These are phyloP conservation scores for Cryptococcus sp. DNA, from an alignment of 1,284 basidiomycete species.

Conservation along the genomic window DNA sequence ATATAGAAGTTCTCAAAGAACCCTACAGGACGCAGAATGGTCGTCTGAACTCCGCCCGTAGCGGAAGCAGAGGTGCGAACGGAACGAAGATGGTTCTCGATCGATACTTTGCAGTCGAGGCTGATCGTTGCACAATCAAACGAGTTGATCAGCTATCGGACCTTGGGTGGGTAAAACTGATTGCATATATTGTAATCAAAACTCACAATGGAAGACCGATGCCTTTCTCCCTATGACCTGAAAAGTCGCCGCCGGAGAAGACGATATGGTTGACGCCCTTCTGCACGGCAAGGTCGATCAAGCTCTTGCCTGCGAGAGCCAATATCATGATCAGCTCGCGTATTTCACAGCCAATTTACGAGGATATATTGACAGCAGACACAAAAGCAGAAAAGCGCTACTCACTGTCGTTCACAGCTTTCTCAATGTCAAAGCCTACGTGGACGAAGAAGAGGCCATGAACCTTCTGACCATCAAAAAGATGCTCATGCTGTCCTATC, in stretches of 20 bases:
- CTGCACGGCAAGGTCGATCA: slow-evolving; percentile 9
- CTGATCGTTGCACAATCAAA: slow-evolving; percentile 1
- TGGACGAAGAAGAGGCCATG: slow-evolving; percentile 13
- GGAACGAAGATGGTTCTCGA: slow-evolving; percentile 4
- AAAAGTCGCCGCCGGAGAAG: slow-evolving; percentile 13
- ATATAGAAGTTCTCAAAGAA: slow-evolving; percentile 18
- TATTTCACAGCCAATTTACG: neutral
- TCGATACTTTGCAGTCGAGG: slow-evolving; percentile 9
- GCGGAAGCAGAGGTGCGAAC: neutral
- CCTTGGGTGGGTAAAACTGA: too few relatives aligned
- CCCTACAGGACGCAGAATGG: slow-evolving; percentile 17
- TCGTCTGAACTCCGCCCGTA: slow-evolving; percentile 7
- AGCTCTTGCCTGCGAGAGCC: neutral
- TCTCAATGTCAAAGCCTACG: neutral
- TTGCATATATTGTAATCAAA: neutral
- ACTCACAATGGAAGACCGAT: slow-evolving; percentile 12
- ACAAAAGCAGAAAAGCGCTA: neutral
- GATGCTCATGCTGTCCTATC: slow-evolving; percentile 8
- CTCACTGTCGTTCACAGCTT: neutral
- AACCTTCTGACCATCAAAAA: slow-evolving; percentile 13
- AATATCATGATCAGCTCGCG: neutral
- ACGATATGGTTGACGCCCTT: slow-evolving; percentile 18
- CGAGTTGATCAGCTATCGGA: neutral
- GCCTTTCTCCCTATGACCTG: neutral
- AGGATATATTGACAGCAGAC: neutral